These are phyloP conservation scores for Symbiodinium pilosum DNA, from an alignment of 73 alveolate genomes.

Conservation along the genomic window DNA sequence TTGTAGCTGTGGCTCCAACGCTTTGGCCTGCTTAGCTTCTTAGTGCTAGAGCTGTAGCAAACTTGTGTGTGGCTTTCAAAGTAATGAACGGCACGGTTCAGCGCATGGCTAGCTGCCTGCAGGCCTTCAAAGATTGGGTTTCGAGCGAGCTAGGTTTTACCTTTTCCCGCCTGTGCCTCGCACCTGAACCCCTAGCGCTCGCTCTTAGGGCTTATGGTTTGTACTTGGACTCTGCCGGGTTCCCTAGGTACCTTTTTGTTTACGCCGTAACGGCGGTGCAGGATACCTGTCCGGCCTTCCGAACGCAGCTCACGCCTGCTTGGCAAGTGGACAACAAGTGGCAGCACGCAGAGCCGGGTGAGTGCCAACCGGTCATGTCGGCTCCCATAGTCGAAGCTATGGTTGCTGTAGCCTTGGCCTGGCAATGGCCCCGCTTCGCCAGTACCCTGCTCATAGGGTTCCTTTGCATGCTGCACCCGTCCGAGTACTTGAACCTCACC, in stretches of 20 bases:
- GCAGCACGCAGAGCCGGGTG: constrained; percentile 33
- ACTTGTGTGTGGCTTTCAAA: too few relatives aligned
- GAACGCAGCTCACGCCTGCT: not conserved
- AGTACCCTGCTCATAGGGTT: not conserved
- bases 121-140: not conserved
- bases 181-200: not conserved
- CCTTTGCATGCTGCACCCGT: constrained; percentile 16
- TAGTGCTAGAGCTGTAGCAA: too few relatives aligned
- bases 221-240: not conserved
- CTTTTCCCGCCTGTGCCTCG: not conserved
- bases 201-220: constrained; percentile 9
- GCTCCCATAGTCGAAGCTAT: constrained; percentile 14
- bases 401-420: not conserved
- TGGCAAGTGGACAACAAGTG: constrained; percentile 17
- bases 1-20: too few relatives aligned
- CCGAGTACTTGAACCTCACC: not conserved
- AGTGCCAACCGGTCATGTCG: not conserved
- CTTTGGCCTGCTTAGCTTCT: too few relatives aligned
- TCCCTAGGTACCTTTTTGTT: not conserved
- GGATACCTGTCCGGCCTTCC: not conserved
- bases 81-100: not conserved
- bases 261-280: not conserved
- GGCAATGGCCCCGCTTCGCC: constrained; percentile 11
- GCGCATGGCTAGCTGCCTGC: not conserved
- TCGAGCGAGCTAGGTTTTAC: not conserved